Evolutionary conservation across 371 early-diverging fungal genomes (phyloP).

Genomic region (Coemansia linderi): DNA sequence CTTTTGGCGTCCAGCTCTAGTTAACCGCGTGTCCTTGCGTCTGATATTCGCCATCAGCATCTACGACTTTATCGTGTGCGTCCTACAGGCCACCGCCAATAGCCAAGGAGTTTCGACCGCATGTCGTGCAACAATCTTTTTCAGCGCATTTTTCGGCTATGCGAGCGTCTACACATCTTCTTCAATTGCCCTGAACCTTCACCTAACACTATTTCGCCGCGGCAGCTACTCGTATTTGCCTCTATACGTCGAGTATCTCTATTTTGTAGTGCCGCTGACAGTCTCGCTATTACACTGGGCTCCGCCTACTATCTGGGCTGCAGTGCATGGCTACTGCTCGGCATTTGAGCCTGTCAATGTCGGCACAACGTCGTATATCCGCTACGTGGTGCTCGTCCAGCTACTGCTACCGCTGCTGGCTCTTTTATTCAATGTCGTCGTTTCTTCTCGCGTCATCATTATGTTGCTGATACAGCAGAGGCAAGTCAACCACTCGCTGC

Average conservation of each 20-base stretch:
- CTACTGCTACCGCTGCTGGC: slow-evolving; percentile 18
- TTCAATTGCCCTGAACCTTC: slow-evolving; percentile 36
- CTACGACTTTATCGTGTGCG: slow-evolving; percentile 28
- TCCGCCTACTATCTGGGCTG: slow-evolving; percentile 19
- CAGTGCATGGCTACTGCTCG: slow-evolving; percentile 19
- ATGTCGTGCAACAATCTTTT: slow-evolving; percentile 14
- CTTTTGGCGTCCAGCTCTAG: slow-evolving; percentile 30
- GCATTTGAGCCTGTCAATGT: slow-evolving; percentile 12
- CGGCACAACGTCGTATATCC: slow-evolving; percentile 7
- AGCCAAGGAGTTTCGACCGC: no score
- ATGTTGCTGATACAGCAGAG: slow-evolving; percentile 27
- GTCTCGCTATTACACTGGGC: slow-evolving; percentile 13
- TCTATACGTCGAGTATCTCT: slow-evolving; percentile 25
- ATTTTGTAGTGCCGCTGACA: slow-evolving; percentile 19
- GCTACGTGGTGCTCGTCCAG: slow-evolving; percentile 13
- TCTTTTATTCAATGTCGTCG: slow-evolving; percentile 30
- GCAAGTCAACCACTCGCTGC: slow-evolving; percentile 12
- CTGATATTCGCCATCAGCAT: slow-evolving; percentile 35
- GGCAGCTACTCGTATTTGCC: slow-evolving; percentile 12
- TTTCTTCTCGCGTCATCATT: slow-evolving; percentile 13
- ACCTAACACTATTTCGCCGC: slow-evolving; percentile 26
- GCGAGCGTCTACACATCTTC: slow-evolving; percentile 29
- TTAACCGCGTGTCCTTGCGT: slow-evolving; percentile 33
- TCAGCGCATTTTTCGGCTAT: slow-evolving; percentile 12
- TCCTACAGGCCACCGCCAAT: not conserved